Conservation (phyloP, 441 rosid genomes). For the Pelargonium myrrhifolium region DNA sequence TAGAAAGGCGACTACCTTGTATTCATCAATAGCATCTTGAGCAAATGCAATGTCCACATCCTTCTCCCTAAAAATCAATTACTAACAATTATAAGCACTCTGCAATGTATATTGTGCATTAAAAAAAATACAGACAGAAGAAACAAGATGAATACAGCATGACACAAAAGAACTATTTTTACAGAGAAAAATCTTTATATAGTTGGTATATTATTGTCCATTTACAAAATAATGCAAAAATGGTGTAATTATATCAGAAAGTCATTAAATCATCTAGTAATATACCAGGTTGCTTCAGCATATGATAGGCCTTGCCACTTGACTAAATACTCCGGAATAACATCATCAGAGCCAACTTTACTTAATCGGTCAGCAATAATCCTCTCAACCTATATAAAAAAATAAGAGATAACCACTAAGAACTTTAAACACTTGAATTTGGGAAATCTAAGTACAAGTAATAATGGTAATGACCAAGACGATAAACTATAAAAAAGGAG, state of each 20-base stretch:
- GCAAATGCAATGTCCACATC: slow-evolving; percentile 88
- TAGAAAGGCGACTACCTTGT: slow-evolving; percentile 50
- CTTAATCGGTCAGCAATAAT: slow-evolving; percentile 77
- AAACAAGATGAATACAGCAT: slow-evolving; percentile 3
- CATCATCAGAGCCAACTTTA: slow-evolving; percentile 62
- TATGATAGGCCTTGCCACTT: slow-evolving; percentile 99
- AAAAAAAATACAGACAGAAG: slow-evolving; percentile 6
- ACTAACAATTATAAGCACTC: slow-evolving; percentile 12
- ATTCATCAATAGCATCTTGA: slow-evolving; percentile 92
- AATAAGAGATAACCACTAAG: slow-evolving; percentile 20
- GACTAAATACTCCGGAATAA: slow-evolving; percentile 88
- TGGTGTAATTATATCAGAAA: not conserved
- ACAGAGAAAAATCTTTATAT: not conserved
- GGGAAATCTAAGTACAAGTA: slow-evolving; percentile 6
- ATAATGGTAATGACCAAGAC: slow-evolving; percentile 8
- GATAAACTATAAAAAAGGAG: slow-evolving; percentile 3
- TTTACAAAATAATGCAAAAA: not conserved
- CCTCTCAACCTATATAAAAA: slow-evolving; percentile 74
- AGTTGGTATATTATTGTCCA: not conserved
- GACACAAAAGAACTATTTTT: not conserved
- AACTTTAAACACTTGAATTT: slow-evolving; percentile 10
- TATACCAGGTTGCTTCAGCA: slow-evolving; percentile 99
- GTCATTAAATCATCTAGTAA: not conserved
- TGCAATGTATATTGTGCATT: not conserved
- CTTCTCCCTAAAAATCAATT: slow-evolving; percentile 68